Evolutionary conservation across 2,329 filamentous ascomycete species (phyloP).

Genomic region (Polytolypa hystricis): DNA sequence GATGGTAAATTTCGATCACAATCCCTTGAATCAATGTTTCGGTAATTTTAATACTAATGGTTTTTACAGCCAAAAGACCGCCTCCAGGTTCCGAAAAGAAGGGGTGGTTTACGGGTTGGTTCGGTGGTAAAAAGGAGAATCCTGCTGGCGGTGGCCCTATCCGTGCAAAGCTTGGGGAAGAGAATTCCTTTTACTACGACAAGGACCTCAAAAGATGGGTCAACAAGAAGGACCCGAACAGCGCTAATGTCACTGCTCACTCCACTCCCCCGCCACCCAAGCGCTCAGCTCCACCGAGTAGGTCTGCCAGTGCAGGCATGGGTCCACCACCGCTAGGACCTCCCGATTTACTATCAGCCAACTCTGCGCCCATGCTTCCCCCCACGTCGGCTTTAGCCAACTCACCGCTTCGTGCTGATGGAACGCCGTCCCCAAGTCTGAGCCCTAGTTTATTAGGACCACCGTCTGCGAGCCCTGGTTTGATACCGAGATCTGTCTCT

Average conservation of each 20-base stretch:
- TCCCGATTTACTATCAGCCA: conserved; percentile 7
- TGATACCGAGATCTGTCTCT: conserved; percentile 25
- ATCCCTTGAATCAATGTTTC: conserved; percentile 3
- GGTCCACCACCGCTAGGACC: conserved; percentile 34
- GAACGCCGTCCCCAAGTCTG: conserved; percentile 6
- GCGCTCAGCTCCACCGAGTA: conserved; percentile 38
- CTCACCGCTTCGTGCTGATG: conserved; percentile 3
- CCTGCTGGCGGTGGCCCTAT: conserved; percentile 53
- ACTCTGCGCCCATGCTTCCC: conserved; percentile 8
- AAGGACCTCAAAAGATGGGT: conserved; percentile 96
- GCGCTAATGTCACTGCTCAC: conserved; percentile 45
- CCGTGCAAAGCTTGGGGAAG: conserved; percentile 84
- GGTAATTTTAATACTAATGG: too few species aligned
- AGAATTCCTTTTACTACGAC: conserved; percentile 88
- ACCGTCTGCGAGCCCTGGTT: conserved; percentile 22
- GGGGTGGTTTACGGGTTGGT: conserved; percentile 73
- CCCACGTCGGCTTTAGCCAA: conserved; percentile 5
- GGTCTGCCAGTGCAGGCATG: conserved; percentile 43
- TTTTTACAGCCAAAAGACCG: conserved; percentile 25
- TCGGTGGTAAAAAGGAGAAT: conserved; percentile 56
- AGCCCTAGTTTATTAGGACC: conserved; percentile 10
- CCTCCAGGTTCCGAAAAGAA: conserved; percentile 28
- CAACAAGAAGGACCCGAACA: conserved; percentile 75
- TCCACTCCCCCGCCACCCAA: conserved; percentile 73
- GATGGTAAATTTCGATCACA: conserved; percentile 48